phyloP scores from a whole-genome alignment of 257 asterid genomes.

The Solanum pinnatisectum region DNA sequence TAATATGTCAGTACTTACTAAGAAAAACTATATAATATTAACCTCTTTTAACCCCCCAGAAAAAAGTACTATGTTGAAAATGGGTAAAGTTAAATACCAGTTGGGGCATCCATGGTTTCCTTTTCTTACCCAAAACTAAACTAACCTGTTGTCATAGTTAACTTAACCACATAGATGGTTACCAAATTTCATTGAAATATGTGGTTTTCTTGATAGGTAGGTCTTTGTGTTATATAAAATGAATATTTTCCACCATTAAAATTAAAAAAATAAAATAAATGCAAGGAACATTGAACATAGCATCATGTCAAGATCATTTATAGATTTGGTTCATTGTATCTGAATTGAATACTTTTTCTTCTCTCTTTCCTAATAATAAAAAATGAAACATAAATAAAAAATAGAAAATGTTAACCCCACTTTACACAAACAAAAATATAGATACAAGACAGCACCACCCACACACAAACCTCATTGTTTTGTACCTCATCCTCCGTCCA shows the following conservation, averaged over 20 bases:
- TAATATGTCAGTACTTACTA: too few species aligned
- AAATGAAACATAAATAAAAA: background rate
- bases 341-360: background rate
- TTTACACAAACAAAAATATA: conserved; percentile 31
- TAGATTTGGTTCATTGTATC: conserved; percentile 50
- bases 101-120: background rate
- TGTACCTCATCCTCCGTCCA: conserved; percentile 7
- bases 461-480: background rate
- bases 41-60: background rate
- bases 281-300: conserved; percentile 62
- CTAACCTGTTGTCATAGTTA: background rate
- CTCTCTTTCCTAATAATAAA: background rate
- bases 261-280: background rate
- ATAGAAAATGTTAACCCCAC: conserved; percentile 26
- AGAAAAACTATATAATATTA: too few species aligned
- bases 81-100: background rate
- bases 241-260: background rate
- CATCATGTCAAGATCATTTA: background rate
- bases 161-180: background rate
- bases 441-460: conserved; percentile 28
- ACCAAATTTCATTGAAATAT: background rate
- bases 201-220: background rate
- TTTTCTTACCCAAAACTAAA: background rate
- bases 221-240: background rate
- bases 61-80: background rate